Evolutionary conservation across 1,284 basidiomycete species (phyloP), one percentile per base, ranked within the genome.

Genomic region (Tremellales sp.): DNA sequence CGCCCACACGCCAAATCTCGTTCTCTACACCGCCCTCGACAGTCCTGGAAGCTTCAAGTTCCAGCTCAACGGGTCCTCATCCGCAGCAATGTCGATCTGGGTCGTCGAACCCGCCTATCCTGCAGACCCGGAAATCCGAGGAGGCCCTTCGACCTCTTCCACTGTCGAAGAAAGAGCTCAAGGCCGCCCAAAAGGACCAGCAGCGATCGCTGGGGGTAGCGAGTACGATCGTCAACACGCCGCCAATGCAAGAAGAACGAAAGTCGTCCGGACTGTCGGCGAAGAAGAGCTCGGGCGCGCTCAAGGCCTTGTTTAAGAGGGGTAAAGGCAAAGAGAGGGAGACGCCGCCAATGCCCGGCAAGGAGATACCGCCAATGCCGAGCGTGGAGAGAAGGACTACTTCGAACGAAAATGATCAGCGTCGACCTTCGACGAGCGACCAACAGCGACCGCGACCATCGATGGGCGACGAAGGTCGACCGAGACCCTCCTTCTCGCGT

Each of bases 311-410:
- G 35, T 73, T 74, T 57, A 68, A 72, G 24, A 64, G 65, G 10
- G 61, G 67, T 32, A 74, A 75, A 49, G 62, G 66, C 4, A 74
- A 78, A 54, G 75, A 75, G n/a, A 69, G 72, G 31, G 72, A 72
- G 14, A 45, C 50, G 0, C 59, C 61, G 5, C 49, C 59, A 29
- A 25, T 57, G 41, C 57, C 60, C 1, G 12, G 37, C 18, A 16
- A 36, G 25, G 50, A 49, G 21, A 33, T 29, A 27, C 13, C 29
- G 19, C 31, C 26, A 19, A 27, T n/a, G 10, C 27, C 27, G 13
- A 18, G 13, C n/a, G 18, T 31, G 10, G 13, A 19, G 14, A 24
- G 42, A 24, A 28, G 29, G 16, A 31, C 19, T 8, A 34, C 27
- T 16, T 43, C 42, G 22, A 8, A 35, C 24, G 34, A 44, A 36